Conservation (phyloP, 768 basidiomycete genomes). For the Porphyrellus cyaneotinctus region DNA sequence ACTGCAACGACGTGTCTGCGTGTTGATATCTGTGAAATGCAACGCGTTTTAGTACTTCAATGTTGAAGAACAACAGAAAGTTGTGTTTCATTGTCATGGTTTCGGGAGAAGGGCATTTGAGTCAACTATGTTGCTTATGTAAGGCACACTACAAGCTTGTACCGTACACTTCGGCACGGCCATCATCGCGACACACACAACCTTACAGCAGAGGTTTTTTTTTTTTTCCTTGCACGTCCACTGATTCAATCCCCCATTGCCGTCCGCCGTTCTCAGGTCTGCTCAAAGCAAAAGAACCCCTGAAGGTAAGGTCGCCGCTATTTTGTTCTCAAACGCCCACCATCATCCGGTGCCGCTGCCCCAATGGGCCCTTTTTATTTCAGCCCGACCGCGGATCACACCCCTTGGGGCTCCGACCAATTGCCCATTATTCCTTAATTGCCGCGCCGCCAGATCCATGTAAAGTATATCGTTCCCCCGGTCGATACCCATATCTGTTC, state of each 20-base stretch:
- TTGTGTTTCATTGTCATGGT: background rate
- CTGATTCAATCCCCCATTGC: background rate
- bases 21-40: background rate
- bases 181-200: background rate
- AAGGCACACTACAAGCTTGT: background rate
- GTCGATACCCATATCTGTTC: background rate
- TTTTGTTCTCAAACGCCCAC: background rate
- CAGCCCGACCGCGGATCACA: background rate
- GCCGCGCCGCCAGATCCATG: background rate
- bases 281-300: background rate
- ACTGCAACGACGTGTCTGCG: background rate
- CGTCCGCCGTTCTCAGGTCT: background rate
- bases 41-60: background rate
- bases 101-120: constrained; percentile 4
- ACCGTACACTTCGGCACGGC: background rate
- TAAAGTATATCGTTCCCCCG: background rate
- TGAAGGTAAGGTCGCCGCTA: background rate
- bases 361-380: background rate
- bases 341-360: background rate
- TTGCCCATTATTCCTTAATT: background rate
- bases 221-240: background rate
- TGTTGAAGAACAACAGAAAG: background rate
- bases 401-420: background rate
- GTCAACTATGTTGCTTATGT: constrained; percentile 15
- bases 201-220: background rate